These are phyloP conservation scores for Arthrobotrys entomopaga DNA, from an alignment of 2,329 filamentous ascomycete genomes.

Conservation along the genomic window DNA sequence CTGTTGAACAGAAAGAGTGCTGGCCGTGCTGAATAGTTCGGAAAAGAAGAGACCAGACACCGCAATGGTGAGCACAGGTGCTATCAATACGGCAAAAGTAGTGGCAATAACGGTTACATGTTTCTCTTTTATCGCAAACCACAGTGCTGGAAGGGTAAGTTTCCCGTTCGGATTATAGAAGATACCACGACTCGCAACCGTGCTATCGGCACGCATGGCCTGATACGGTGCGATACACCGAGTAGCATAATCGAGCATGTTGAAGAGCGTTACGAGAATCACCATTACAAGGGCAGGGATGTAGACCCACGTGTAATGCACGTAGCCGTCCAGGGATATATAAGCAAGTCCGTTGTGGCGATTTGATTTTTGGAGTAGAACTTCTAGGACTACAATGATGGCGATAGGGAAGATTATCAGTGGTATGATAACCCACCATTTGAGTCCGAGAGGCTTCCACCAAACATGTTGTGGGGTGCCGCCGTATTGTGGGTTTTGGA, in stretches of 20 bases:
- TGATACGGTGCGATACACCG: slow-evolving; percentile 49
- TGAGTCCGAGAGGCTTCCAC: slow-evolving; percentile 53
- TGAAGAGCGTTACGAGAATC: slow-evolving; percentile 39
- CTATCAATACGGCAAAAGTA: slow-evolving; percentile 48
- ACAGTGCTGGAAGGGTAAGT: slow-evolving; percentile 45
- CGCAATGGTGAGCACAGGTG: slow-evolving; percentile 48
- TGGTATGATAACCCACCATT: slow-evolving; percentile 50
- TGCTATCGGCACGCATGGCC: slow-evolving; percentile 44
- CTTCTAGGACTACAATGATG: slow-evolving; percentile 47
- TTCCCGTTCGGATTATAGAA: slow-evolving; percentile 52
- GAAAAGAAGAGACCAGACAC: slow-evolving; percentile 52
- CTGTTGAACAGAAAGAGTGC: slow-evolving; percentile 28
- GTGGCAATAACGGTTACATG: slow-evolving; percentile 52
- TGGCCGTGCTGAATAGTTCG: slow-evolving; percentile 10
- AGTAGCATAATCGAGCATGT: slow-evolving; percentile 51
- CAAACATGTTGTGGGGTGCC: slow-evolving; percentile 4
- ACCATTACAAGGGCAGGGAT: slow-evolving; percentile 51
- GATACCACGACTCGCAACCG: slow-evolving; percentile 47
- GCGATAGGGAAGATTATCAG: slow-evolving; percentile 39
- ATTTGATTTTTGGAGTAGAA: slow-evolving; percentile 44
- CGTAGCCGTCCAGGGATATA: slow-evolving; percentile 41
- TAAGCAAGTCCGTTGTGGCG: slow-evolving; percentile 39
- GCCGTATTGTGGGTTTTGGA: slow-evolving; percentile 1
- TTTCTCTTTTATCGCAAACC: slow-evolving; percentile 51
- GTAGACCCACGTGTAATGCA: slow-evolving; percentile 55